phyloP scores from a whole-genome alignment of 2,329 filamentous ascomycete species.

The Calycina herbarum region DNA sequence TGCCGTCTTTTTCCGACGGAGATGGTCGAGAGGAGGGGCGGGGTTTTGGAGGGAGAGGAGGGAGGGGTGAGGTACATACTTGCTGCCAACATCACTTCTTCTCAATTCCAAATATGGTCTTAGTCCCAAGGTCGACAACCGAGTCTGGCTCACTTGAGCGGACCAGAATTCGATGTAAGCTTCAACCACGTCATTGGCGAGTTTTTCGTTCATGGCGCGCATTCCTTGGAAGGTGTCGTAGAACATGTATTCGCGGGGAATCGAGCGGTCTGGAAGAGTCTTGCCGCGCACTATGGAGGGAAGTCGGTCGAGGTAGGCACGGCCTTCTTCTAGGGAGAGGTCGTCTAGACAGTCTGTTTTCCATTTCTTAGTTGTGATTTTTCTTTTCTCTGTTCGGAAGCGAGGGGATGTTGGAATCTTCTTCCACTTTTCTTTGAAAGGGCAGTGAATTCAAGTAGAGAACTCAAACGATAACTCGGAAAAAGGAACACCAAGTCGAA shows the following conservation, averaged over 20 bases:
- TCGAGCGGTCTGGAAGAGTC: constrained; percentile 34
- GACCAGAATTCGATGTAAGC: constrained; percentile 43
- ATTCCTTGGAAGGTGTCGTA: constrained; percentile 45
- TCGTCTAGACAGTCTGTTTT: constrained; percentile 43
- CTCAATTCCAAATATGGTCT: not conserved
- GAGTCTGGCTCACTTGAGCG: constrained; percentile 41
- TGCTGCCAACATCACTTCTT: constrained; percentile 1
- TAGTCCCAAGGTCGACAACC: constrained; percentile 18
- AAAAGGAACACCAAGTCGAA: too few relatives aligned
- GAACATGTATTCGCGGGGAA: constrained; percentile 42
- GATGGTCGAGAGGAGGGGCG: too few relatives aligned
- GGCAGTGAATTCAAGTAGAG: too few relatives aligned
- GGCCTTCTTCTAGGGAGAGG: constrained; percentile 43
- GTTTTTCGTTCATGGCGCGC: constrained; percentile 37
- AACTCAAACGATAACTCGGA: too few relatives aligned
- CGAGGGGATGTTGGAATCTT: too few relatives aligned
- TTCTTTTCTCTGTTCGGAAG: not conserved
- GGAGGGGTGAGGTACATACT: not conserved
- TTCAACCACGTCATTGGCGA: constrained; percentile 43
- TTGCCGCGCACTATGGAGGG: constrained; percentile 40
- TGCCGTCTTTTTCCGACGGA: not conserved
- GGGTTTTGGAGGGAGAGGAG: not conserved
- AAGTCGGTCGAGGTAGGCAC: constrained; percentile 41
- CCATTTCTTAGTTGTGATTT: not conserved
- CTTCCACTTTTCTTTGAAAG: too few relatives aligned